Evolutionary conservation across 2,329 filamentous ascomycete species (phyloP).

Genomic region (Hysterium pulicare): DNA sequence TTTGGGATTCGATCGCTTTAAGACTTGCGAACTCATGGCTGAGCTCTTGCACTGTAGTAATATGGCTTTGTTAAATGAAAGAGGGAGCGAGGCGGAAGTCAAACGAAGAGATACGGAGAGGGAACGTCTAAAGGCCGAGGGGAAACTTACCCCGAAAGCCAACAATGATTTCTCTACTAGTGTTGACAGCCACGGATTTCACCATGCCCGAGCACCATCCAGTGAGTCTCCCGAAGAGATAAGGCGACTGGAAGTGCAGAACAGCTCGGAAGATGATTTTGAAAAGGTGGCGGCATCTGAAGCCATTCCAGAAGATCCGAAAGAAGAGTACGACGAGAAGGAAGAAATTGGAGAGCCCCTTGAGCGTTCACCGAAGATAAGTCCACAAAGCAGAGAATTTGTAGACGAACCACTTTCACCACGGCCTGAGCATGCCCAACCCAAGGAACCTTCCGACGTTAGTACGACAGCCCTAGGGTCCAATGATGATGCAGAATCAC

Average conservation of each 20-base stretch:
- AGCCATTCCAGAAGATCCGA: conserved; percentile 66
- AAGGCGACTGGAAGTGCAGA: conserved; percentile 72
- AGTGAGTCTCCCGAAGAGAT: conserved; percentile 60
- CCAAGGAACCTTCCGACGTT: conserved; percentile 4
- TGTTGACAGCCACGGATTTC: conserved; percentile 51
- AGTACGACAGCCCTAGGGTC: conserved; percentile 12
- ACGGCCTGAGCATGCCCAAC: conserved; percentile 21
- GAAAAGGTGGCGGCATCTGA: conserved; percentile 75
- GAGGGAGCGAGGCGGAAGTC: conserved; percentile 84
- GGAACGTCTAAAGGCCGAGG: conserved; percentile 72
- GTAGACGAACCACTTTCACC: conserved; percentile 75
- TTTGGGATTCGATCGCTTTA: conserved; percentile 94
- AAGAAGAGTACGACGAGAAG: conserved; percentile 50
- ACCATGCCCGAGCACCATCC: conserved; percentile 47
- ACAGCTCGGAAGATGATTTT: conserved; percentile 85
- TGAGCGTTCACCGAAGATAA: conserved; percentile 45
- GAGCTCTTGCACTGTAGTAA: conserved; percentile 97
- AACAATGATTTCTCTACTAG: conserved; percentile 51
- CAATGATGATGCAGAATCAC: conserved; percentile 39
- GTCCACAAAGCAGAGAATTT: conserved; percentile 44
- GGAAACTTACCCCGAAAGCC: conserved; percentile 61
- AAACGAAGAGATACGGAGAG: conserved; percentile 75
- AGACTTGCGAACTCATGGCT: conserved; percentile 98
- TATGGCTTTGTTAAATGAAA: conserved; percentile 92
- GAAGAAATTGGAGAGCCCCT: conserved; percentile 34